A percentile compares a stretch with the other conserved stretches of the same genome.
phyloP scores from a whole-genome alignment of 495 filamentous ascomycete genomes.

The Cercophora samala region DNA sequence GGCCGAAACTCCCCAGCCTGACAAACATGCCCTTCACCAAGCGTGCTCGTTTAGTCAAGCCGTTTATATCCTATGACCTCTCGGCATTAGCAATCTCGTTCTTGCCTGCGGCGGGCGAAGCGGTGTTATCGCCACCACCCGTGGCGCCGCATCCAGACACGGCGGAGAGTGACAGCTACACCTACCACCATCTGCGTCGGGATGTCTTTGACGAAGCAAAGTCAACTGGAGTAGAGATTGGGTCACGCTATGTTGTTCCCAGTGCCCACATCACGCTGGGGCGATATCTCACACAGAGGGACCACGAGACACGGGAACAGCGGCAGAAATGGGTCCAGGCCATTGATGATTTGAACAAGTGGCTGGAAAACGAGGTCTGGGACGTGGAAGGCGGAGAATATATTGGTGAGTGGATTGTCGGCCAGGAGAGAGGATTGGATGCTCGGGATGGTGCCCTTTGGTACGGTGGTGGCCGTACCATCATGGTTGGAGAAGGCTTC shows the following conservation, averaged over 20 bases:
- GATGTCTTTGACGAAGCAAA: constrained; percentile 65
- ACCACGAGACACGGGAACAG: constrained; percentile 45
- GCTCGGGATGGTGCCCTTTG: constrained; percentile 67
- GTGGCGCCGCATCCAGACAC: constrained; percentile 25
- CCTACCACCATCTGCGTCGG: constrained; percentile 85
- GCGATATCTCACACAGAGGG: constrained; percentile 62
- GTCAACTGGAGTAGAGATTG: constrained; percentile 57
- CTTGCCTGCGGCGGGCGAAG: constrained; percentile 66
- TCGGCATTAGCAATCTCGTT: constrained; percentile 83
- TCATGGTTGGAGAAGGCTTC: constrained; percentile 62
- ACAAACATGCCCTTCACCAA: constrained; percentile 60
- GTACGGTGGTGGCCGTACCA: constrained; percentile 75
- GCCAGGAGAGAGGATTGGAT: constrained; percentile 72
- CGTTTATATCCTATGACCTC: constrained; percentile 77
- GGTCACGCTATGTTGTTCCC: constrained; percentile 77
- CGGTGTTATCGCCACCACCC: constrained; percentile 37
- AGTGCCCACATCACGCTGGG: constrained; percentile 86
- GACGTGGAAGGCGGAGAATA: constrained; percentile 42
- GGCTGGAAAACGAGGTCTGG: constrained; percentile 67
- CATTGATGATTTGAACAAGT: constrained; percentile 73
- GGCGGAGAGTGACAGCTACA: constrained; percentile 57
- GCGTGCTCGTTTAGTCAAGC: constrained; percentile 72
- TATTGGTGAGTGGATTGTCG: constrained; percentile 65
- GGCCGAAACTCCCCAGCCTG: constrained; percentile 47
- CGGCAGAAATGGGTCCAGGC: constrained; percentile 57